Evolutionary conservation across 176 grass and related monocot species (phyloP).

Genomic region (Carex kokanica): DNA sequence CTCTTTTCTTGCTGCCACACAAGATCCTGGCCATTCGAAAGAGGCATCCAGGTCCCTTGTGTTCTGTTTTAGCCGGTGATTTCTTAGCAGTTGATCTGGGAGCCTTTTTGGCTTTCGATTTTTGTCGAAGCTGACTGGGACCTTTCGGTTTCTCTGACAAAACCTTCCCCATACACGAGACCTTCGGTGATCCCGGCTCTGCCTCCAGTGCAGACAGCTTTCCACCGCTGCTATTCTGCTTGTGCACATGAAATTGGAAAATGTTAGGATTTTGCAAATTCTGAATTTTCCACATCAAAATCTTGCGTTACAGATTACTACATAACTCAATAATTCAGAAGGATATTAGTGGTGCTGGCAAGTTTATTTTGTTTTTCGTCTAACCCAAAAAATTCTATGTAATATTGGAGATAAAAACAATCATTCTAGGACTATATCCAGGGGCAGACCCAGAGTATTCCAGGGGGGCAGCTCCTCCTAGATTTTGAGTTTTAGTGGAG

Average conservation of each 20-base stretch:
- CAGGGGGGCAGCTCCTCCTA: no score
- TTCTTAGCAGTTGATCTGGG: not conserved
- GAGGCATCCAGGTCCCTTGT: slow-evolving; percentile 41
- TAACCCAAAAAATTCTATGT: not conserved
- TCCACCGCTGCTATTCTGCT: not conserved
- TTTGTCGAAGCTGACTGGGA: slow-evolving; percentile 20
- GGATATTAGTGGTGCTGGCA: not conserved
- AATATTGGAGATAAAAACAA: not conserved
- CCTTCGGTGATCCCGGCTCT: slow-evolving; percentile 71
- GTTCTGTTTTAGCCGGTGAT: not conserved
- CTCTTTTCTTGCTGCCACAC: slow-evolving; percentile 28
- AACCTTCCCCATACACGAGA: slow-evolving; percentile 93
- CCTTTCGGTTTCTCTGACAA: slow-evolving; percentile 43
- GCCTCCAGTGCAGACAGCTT: slow-evolving; percentile 36
- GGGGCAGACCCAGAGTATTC: no score
- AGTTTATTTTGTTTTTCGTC: not conserved
- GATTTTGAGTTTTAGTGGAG: no score
- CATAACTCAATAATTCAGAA: not conserved
- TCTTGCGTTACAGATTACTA: not conserved
- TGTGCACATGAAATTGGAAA: not conserved
- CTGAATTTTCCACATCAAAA: not conserved
- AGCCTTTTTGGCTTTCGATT: not conserved
- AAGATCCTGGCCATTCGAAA: slow-evolving; percentile 34
- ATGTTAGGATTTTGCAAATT: not conserved
- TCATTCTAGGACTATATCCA: no score